Percentiles rank a stretch among this genome's conserved stretches.
These are phyloP conservation scores for Gnetum montanum DNA, from an alignment of 75 land plant genomes.

Conservation along the genomic window DNA sequence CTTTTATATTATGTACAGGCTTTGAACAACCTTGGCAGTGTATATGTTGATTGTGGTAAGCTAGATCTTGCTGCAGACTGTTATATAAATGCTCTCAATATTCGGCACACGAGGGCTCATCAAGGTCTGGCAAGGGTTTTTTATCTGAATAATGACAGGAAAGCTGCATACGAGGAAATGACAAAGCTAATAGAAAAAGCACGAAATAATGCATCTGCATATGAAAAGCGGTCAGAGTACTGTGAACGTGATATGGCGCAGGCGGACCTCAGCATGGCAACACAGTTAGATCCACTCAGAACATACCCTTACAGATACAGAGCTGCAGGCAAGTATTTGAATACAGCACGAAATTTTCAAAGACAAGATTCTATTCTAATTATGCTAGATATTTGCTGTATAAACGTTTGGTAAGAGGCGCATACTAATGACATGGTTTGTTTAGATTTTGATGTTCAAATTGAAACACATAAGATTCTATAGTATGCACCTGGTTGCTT, in stretches of 20 bases:
- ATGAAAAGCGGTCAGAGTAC: conserved; percentile 91
- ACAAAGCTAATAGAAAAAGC: conserved; percentile 94
- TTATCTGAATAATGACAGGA: conserved; percentile 58
- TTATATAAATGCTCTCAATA: conserved; percentile 71
- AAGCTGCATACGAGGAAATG: conserved; percentile 92
- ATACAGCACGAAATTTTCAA: background rate
- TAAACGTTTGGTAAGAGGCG: no score
- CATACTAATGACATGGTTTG: no score
- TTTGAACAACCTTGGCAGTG: conserved; percentile 75
- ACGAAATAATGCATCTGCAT: conserved; percentile 82
- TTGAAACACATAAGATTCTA: no score
- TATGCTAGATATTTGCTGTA: no score
- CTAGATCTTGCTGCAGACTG: conserved; percentile 72
- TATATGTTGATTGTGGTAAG: conserved; percentile 79
- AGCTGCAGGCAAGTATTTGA: conserved; percentile 89
- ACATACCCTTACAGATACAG: conserved; percentile 93
- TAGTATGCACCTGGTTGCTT: no score
- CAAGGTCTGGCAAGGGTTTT: conserved; percentile 89
- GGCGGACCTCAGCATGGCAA: conserved; percentile 81
- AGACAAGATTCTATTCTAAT: no score
- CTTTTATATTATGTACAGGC: conserved; percentile 59
- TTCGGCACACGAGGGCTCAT: conserved; percentile 91
- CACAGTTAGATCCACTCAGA: conserved; percentile 78
- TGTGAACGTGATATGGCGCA: conserved; percentile 87
- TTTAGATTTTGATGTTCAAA: no score